A percentile compares a stretch with the other conserved stretches of the same genome.
phyloP scores from a whole-genome alignment of 192 early-diverging fungal genomes.

The Cladochytrium replicatum region DNA sequence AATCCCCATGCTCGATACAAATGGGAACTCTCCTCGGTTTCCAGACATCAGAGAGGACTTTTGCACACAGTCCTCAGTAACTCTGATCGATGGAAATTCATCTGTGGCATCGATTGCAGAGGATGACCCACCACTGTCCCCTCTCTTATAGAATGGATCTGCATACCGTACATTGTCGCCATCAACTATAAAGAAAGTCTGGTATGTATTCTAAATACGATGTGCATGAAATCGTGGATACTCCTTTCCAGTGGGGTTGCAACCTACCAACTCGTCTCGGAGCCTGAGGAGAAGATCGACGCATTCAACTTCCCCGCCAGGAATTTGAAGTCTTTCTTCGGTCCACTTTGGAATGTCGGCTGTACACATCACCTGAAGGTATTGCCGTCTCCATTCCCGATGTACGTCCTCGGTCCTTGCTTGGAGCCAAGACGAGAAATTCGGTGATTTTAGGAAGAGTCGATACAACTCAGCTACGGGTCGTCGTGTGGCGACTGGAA shows the following conservation, averaged over 20 bases:
- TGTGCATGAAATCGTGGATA: background rate
- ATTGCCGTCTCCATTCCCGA: constrained; percentile 65
- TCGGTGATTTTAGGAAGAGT: constrained; percentile 83
- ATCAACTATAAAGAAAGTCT: too few relatives aligned
- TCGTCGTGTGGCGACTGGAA: constrained; percentile 41
- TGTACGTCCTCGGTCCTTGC: constrained; percentile 67
- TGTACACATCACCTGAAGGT: constrained; percentile 60
- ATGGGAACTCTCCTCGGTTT: too few relatives aligned
- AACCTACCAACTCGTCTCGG: constrained; percentile 51
- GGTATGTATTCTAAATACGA: background rate
- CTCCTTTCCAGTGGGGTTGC: background rate
- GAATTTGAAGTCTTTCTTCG: constrained; percentile 5
- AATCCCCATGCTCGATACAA: too few relatives aligned
- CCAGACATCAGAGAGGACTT: too few relatives aligned
- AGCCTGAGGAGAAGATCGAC: constrained; percentile 58
- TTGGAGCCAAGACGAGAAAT: constrained; percentile 94
- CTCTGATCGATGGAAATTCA: too few relatives aligned
- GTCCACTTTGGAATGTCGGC: constrained; percentile 45
- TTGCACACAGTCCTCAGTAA: too few relatives aligned
- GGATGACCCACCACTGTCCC: too few relatives aligned
- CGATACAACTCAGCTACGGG: constrained; percentile 72
- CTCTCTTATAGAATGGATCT: too few relatives aligned
- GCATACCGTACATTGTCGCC: too few relatives aligned
- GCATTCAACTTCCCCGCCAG: constrained; percentile 51
- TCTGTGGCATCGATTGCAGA: too few relatives aligned